Percentiles rank a stretch among this genome's conserved stretches.
Conservation (phyloP, 2,329 filamentous ascomycete species). For the Cryphonectria naterciae region DNA sequence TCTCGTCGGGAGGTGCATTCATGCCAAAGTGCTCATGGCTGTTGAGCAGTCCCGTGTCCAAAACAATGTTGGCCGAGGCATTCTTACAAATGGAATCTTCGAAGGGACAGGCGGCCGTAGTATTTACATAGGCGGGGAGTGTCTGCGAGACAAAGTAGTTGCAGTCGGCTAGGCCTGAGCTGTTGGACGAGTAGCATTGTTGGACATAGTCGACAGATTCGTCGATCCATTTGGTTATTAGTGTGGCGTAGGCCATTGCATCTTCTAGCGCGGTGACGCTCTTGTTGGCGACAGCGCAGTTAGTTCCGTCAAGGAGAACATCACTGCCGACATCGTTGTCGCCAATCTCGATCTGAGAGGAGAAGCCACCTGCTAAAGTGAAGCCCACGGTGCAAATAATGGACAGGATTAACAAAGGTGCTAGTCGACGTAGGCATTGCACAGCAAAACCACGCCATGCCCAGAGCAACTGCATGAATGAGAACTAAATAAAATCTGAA, state of each 20-base stretch:
- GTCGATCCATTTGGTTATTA: neutral
- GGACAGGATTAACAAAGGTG: neutral
- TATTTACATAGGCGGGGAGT: constrained; percentile 3
- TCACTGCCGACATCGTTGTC: constrained; percentile 1
- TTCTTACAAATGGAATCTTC: constrained; percentile 24
- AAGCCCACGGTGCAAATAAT: constrained; percentile 12
- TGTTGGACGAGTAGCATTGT: constrained; percentile 29
- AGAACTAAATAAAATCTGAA: too few species aligned
- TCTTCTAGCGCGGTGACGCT: neutral
- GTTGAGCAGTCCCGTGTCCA: constrained; percentile 31
- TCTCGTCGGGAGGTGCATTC: constrained; percentile 30
- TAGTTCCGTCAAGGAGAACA: constrained; percentile 25
- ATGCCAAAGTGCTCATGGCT: constrained; percentile 32
- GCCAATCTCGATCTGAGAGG: constrained; percentile 11
- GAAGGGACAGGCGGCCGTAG: constrained; percentile 32
- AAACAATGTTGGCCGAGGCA: constrained; percentile 12
- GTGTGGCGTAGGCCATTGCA: neutral
- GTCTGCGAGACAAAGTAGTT: constrained; percentile 5
- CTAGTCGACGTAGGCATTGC: neutral
- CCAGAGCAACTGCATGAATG: neutral
- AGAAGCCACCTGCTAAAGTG: constrained; percentile 17
- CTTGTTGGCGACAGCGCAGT: neutral
- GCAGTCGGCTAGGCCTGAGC: constrained; percentile 14
- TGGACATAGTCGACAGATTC: constrained; percentile 26
- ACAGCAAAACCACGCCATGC: constrained; percentile 11